phyloP scores from a whole-genome alignment of 192 early-diverging fungal species.

The Backusella westeae region DNA sequence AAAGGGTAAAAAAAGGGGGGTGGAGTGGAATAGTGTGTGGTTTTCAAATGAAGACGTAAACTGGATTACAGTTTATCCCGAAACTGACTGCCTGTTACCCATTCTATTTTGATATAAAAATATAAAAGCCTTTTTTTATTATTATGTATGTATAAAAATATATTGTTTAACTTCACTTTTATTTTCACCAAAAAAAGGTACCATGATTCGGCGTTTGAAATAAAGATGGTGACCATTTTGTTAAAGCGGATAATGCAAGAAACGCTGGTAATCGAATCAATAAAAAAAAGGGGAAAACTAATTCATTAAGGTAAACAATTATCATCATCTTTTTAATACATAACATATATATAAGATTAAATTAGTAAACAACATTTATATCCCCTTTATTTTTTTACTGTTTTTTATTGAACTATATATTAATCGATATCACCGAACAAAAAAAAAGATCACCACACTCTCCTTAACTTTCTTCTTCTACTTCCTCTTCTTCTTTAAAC shows the following conservation, averaged over 20 bases:
- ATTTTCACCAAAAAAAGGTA: neutral
- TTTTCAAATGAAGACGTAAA: neutral
- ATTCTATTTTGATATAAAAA: neutral
- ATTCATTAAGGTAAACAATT: neutral
- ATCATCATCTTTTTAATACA: neutral
- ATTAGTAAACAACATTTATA: no score
- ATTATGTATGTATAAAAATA: no score
- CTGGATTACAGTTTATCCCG: neutral
- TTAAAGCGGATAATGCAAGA: constrained; percentile 2
- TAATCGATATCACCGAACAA: neutral
- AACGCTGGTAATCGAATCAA: neutral
- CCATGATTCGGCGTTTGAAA: neutral
- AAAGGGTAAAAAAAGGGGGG: neutral
- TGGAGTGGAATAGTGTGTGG: neutral
- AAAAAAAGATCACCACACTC: neutral
- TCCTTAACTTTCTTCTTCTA: neutral
- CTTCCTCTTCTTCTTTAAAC: neutral
- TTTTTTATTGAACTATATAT: neutral
- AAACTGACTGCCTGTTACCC: neutral
- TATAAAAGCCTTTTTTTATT: neutral
- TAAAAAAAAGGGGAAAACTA: neutral
- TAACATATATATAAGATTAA: no score
- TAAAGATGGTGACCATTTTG: neutral
- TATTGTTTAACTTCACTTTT: neutral
- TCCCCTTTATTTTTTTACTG: neutral